phyloP scores from a whole-genome alignment of 345 rosid genomes.

The Syzygium jambos region DNA sequence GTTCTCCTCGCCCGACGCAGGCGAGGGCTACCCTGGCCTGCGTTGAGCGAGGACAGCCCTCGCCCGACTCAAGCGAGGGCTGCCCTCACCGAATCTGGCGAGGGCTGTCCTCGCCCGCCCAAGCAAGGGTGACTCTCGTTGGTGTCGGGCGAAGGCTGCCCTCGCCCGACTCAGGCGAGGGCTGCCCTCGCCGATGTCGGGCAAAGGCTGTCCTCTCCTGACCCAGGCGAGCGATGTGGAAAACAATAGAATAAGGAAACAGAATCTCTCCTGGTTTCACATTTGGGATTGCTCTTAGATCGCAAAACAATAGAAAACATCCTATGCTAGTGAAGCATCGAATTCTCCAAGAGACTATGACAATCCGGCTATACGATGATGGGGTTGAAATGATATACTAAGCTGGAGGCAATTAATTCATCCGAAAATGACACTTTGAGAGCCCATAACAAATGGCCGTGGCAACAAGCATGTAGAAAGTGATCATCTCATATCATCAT shows the following conservation, averaged over 20 bases:
- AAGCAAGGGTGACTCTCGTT: too few species aligned
- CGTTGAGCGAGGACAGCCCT: too few species aligned
- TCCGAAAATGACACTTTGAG: not conserved
- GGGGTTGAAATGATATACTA: not conserved
- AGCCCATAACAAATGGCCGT: not conserved
- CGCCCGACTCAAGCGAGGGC: too few species aligned
- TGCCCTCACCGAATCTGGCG: too few species aligned
- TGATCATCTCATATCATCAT: not conserved
- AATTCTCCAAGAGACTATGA: not conserved
- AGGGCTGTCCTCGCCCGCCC: too few species aligned
- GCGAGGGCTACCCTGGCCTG: too few species aligned
- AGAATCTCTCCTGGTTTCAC: not conserved
- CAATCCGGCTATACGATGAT: not conserved
- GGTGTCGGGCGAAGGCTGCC: too few species aligned
- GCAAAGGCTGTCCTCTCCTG: too few species aligned
- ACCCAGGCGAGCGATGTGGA: too few species aligned
- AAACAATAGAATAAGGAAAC: not conserved
- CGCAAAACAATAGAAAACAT: not conserved
- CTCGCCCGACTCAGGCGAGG: too few species aligned
- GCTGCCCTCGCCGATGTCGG: too few species aligned
- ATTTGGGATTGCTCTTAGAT: not conserved
- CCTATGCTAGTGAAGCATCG: not conserved
- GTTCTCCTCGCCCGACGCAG: too few species aligned
- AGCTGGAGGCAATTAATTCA: not conserved
- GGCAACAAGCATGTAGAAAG: not conserved